phyloP scores from a whole-genome alignment of 1,284 basidiomycete genomes.

The Leccinum fallax region DNA sequence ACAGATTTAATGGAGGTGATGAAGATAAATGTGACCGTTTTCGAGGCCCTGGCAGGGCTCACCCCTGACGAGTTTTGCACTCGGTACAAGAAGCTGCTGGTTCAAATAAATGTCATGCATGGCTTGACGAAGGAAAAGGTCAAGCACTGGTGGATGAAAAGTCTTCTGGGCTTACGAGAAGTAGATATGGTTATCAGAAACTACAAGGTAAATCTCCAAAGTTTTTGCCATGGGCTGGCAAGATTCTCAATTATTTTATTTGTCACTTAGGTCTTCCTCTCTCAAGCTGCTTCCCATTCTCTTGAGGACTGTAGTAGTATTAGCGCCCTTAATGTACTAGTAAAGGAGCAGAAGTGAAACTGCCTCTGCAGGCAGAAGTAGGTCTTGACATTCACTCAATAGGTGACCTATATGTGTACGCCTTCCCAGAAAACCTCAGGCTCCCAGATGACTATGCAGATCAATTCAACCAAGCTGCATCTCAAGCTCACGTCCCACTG shows the following conservation, averaged over 20 bases:
- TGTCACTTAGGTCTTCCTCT: conserved; percentile 79
- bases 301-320: conserved; percentile 79
- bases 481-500: conserved; percentile 71
- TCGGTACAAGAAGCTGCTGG: too few species aligned
- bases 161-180: conserved; percentile 68
- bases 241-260: conserved; percentile 10
- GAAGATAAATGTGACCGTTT: too few species aligned
- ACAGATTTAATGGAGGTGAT: too few species aligned
- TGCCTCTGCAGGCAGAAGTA: conserved; percentile 68
- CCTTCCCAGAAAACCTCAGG: conserved; percentile 43
- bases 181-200: conserved; percentile 80
- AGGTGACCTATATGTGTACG: conserved; percentile 79
- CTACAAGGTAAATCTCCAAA: conserved; percentile 59
- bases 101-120: too few species aligned
- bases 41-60: too few species aligned
- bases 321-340: conserved; percentile 55
- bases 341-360: conserved; percentile 74
- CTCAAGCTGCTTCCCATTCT: conserved; percentile 83
- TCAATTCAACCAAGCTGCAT: conserved; percentile 46
- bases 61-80: too few species aligned
- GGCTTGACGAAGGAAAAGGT: conserved; percentile 44
- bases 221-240: neutral
- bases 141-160: conserved; percentile 52
- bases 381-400: conserved; percentile 67
- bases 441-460: conserved; percentile 45